A percentile compares a stretch with the other conserved stretches of the same genome.
These are phyloP conservation scores for Agaricus subrufescens DNA, from an alignment of 768 basidiomycete genomes.

Conservation along the genomic window DNA sequence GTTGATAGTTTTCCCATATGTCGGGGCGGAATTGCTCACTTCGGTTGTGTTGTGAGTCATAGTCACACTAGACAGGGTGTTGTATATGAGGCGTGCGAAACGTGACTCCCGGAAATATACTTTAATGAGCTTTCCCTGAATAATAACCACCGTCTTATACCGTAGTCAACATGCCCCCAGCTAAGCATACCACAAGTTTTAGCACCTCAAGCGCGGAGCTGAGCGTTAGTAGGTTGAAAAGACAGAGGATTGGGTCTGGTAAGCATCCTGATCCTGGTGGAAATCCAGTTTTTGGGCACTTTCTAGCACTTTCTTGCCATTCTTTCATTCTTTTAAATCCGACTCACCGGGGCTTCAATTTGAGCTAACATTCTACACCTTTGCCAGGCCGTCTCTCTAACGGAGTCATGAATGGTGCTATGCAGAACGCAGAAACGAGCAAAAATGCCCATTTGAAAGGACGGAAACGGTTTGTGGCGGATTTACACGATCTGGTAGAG, in stretches of 20 bases:
- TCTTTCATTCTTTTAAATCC: background rate
- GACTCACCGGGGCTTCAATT: no score
- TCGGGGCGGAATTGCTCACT: no score
- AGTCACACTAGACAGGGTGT: no score
- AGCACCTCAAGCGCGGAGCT: slow-evolving; percentile 16
- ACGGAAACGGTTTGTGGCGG: slow-evolving; percentile 51
- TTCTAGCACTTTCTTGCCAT: no score
- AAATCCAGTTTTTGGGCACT: no score
- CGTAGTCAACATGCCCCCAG: background rate
- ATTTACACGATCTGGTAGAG: slow-evolving; percentile 43
- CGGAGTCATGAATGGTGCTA: slow-evolving; percentile 6
- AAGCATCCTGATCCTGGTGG: slow-evolving; percentile 10
- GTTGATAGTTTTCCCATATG: no score
- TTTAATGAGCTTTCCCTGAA: background rate
- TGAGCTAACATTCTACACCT: background rate
- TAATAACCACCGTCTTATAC: background rate
- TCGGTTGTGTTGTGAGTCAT: no score
- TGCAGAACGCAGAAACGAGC: slow-evolving; percentile 18
- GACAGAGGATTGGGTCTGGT: slow-evolving; percentile 26
- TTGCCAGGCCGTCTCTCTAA: background rate
- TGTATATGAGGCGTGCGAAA: no score
- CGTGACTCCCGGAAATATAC: background rate
- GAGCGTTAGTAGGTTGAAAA: slow-evolving; percentile 21
- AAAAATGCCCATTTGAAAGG: slow-evolving; percentile 50
- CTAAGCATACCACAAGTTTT: slow-evolving; percentile 8